These are phyloP conservation scores for Mortierella claussenii DNA, from an alignment of 192 early-diverging fungal species.

Conservation along the genomic window DNA sequence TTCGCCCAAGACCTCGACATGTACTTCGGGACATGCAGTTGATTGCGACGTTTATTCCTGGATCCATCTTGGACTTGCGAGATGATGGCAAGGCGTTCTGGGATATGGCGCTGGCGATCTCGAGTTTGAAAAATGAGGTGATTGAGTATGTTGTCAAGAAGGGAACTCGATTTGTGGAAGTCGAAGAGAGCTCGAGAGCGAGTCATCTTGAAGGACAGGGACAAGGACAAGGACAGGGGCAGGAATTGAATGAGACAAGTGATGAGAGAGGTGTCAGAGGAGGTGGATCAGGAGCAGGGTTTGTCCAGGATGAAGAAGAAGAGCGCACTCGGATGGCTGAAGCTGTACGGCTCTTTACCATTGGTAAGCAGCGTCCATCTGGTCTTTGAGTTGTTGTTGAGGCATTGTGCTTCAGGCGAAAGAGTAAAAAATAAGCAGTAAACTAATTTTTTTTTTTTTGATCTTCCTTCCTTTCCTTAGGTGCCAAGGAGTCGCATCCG, in stretches of 20 bases:
- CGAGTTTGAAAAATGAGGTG: constrained; percentile 49
- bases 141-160: constrained; percentile 50
- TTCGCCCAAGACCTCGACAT: constrained; percentile 30
- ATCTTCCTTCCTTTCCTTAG: constrained; percentile 1
- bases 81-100: constrained; percentile 58
- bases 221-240: constrained; percentile 14
- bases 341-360: constrained; percentile 54
- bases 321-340: constrained; percentile 42
- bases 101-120: constrained; percentile 55
- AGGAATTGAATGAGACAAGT: constrained; percentile 4
- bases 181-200: constrained; percentile 12
- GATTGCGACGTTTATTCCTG: constrained; percentile 50
- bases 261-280: no score
- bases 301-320: constrained; percentile 33
- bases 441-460: neutral
- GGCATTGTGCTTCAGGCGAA: neutral
- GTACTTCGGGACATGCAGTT: constrained; percentile 55
- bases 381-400: no score
- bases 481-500: constrained; percentile 53
- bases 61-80: constrained; percentile 47
- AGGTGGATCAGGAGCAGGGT: neutral
- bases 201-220: constrained; percentile 4
- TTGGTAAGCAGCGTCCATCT: constrained; percentile 36
- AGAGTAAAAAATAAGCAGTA: neutral
- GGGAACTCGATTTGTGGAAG: constrained; percentile 42